Conservation (phyloP, 129 eudicot genomes). For the Centella asiatica region DNA sequence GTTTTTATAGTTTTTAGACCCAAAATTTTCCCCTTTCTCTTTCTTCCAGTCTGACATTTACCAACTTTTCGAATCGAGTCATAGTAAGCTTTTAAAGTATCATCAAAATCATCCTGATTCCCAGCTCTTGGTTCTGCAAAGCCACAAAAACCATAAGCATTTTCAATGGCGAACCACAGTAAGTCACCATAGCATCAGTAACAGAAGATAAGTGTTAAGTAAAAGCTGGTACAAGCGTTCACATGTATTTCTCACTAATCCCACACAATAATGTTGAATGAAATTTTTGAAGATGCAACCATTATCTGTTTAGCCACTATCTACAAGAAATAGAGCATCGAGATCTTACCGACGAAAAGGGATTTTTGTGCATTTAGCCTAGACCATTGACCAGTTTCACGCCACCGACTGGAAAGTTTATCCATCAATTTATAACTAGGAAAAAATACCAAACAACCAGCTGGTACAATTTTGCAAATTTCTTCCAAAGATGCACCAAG, state of each 20-base stretch:
- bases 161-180: neutral
- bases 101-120: slow-evolving; percentile 70
- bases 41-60: slow-evolving; percentile 41
- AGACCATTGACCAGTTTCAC: slow-evolving; percentile 95
- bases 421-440: slow-evolving; percentile 96
- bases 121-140: slow-evolving; percentile 83
- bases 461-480: slow-evolving; percentile 74
- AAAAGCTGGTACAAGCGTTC: neutral
- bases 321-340: neutral
- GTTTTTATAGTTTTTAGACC: slow-evolving; percentile 25
- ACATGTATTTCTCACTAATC: neutral
- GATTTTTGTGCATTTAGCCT: slow-evolving; percentile 73
- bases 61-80: slow-evolving; percentile 38
- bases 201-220: neutral
- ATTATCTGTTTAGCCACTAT: neutral
- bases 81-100: slow-evolving; percentile 62
- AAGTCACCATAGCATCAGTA: neutral
- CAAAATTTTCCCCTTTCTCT: slow-evolving; percentile 49
- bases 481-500: slow-evolving; percentile 78
- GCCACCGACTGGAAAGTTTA: slow-evolving; percentile 72
- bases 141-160: slow-evolving; percentile 14
- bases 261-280: neutral
- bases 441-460: slow-evolving; percentile 86
- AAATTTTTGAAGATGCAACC: neutral
- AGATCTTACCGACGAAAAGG: slow-evolving; percentile 65